Conservation (phyloP, 805 yeast genomes). For the Saccharomycopsis sp. region DNA sequence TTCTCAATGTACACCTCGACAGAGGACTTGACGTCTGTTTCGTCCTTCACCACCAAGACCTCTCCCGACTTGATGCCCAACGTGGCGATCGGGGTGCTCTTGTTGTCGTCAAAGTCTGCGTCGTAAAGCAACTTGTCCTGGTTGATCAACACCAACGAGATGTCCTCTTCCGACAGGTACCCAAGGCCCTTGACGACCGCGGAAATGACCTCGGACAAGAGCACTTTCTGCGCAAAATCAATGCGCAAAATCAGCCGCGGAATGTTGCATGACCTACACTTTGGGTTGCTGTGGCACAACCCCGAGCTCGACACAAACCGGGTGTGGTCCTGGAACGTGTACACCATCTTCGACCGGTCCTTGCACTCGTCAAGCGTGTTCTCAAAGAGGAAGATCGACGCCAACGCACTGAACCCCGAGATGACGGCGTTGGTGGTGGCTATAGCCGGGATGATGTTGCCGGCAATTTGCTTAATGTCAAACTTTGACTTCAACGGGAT, state of each 20-base stretch:
- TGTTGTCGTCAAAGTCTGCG: slow-evolving; percentile 79
- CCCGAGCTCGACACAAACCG: slow-evolving; percentile 58
- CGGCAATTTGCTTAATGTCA: slow-evolving; percentile 90
- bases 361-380: slow-evolving; percentile 26
- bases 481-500: slow-evolving; percentile 71
- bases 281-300: slow-evolving; percentile 52
- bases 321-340: slow-evolving; percentile 45
- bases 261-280: slow-evolving; percentile 62
- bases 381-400: slow-evolving; percentile 42
- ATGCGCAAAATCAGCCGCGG: slow-evolving; percentile 42
- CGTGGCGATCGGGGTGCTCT: slow-evolving; percentile 36
- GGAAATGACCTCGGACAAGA: slow-evolving; percentile 46
- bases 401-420: slow-evolving; percentile 78
- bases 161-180: slow-evolving; percentile 43
- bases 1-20: slow-evolving; percentile 49
- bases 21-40: slow-evolving; percentile 55
- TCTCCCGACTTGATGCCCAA: slow-evolving; percentile 54
- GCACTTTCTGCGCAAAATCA: slow-evolving; percentile 25
- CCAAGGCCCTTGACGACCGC: slow-evolving; percentile 39
- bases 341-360: slow-evolving; percentile 39
- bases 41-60: slow-evolving; percentile 67
- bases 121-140: slow-evolving; percentile 64
- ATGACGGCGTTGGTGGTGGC: slow-evolving; percentile 96
- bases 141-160: slow-evolving; percentile 51
- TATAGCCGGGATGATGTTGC: slow-evolving; percentile 96